phyloP scores from a whole-genome alignment of 2,329 filamentous ascomycete genomes.

The Ceratocystis destructans region DNA sequence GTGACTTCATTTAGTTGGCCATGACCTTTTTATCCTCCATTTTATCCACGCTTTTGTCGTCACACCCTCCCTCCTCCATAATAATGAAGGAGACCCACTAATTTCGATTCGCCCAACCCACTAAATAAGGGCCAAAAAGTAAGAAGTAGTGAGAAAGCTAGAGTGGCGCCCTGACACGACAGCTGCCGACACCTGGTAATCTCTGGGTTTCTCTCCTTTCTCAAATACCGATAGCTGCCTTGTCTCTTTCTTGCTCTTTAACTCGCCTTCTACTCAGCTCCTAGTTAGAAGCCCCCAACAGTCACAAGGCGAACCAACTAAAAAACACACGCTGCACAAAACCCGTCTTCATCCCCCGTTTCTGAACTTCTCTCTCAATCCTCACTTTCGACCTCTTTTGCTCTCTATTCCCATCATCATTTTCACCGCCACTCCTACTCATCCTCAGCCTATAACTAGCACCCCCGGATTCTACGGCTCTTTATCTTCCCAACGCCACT shows the following conservation, averaged over 20 bases:
- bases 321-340: constrained; percentile 2
- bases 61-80: background rate
- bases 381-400: background rate
- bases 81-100: background rate
- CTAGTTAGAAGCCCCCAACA: background rate
- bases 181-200: background rate
- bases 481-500: background rate
- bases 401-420: background rate
- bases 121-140: background rate
- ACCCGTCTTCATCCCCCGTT: background rate
- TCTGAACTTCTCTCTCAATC: constrained; percentile 3
- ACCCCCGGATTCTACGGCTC: background rate
- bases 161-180: background rate
- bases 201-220: background rate
- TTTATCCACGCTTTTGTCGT: background rate
- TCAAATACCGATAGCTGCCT: constrained; percentile 9
- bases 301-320: constrained; percentile 9
- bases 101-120: background rate
- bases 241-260: constrained; percentile 14
- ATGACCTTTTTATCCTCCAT: background rate
- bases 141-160: background rate
- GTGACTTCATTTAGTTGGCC: background rate
- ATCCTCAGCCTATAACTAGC: background rate
- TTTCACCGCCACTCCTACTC: background rate
- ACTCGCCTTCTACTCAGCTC: constrained; percentile 9